These are phyloP conservation scores for Cutaneotrichosporon sp. DNA, from an alignment of 1,284 basidiomycete species.

Conservation along the genomic window DNA sequence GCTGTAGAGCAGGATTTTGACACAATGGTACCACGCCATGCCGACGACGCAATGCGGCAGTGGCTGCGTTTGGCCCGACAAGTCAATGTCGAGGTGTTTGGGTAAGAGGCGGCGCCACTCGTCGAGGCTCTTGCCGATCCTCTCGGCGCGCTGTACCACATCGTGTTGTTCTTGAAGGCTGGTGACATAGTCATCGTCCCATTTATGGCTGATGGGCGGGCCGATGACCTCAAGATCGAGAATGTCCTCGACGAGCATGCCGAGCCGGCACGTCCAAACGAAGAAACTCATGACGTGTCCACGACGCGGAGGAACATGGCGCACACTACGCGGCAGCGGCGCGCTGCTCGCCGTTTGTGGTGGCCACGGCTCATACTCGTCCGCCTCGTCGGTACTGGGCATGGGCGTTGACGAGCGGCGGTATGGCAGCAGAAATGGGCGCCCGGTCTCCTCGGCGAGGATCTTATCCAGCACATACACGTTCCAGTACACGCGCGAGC, in stretches of 20 bases:
- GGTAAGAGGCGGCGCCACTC: conserved; percentile 37
- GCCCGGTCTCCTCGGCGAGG: conserved; percentile 54
- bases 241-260: conserved; percentile 47
- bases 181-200: conserved; percentile 21
- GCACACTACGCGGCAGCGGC: conserved; percentile 26
- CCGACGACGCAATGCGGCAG: conserved; percentile 44
- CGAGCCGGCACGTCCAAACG: conserved; percentile 44
- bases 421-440: conserved; percentile 50
- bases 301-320: conserved; percentile 32
- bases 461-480: conserved; percentile 54
- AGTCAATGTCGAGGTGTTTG: conserved; percentile 32
- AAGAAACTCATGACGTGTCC: conserved; percentile 44
- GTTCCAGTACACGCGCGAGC: conserved; percentile 53
- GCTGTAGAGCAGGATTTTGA: conserved; percentile 42
- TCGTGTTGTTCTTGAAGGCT: conserved; percentile 13
- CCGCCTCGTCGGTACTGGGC: conserved; percentile 50
- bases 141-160: conserved; percentile 22
- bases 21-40: conserved; percentile 46
- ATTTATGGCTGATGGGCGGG: conserved; percentile 21
- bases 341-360: conserved; percentile 34
- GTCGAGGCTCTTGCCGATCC: conserved; percentile 32
- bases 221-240: conserved; percentile 41
- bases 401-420: conserved; percentile 51
- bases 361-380: conserved; percentile 54
- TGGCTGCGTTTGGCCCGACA: conserved; percentile 26